Evolutionary conservation across 345 rosid species (phyloP).

Genomic region (Syzygium aromaticum): DNA sequence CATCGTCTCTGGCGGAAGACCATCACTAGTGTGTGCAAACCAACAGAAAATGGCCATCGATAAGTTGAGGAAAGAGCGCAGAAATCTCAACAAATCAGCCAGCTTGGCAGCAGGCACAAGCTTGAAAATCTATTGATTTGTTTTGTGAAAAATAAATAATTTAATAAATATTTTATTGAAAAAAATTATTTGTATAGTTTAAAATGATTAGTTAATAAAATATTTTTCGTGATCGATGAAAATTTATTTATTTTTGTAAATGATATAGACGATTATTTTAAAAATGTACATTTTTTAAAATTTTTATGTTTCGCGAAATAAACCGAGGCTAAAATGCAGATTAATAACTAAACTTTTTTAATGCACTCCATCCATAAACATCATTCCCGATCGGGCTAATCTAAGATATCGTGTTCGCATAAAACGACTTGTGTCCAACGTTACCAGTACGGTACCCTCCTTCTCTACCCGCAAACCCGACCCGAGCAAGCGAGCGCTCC

Average conservation of each 20-base stretch:
- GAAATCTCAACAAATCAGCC: not conserved
- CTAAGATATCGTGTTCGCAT: not conserved
- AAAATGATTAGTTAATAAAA: too few species aligned
- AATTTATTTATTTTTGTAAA: too few species aligned
- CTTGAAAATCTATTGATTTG: too few species aligned
- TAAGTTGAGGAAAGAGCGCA: not conserved
- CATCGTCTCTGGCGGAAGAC: not conserved
- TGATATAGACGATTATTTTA: accelerated
- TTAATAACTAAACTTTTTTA: not conserved
- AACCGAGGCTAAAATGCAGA: not conserved
- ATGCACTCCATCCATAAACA: not conserved
- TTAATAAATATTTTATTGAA: too few species aligned
- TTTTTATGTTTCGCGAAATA: too few species aligned
- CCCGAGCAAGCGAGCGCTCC: not conserved
- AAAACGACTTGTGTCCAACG: not conserved
- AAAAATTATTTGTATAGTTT: too few species aligned
- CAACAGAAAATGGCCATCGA: not conserved
- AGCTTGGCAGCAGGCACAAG: not conserved
- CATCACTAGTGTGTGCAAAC: not conserved
- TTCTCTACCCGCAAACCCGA: not conserved
- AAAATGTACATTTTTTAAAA: too few species aligned
- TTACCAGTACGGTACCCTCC: not conserved
- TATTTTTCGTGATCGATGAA: too few species aligned
- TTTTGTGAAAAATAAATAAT: too few species aligned
- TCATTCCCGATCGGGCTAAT: not conserved